Evolutionary conservation across 2,329 filamentous ascomycete genomes (phyloP).

Genomic region (Hymenoscyphus linearis): DNA sequence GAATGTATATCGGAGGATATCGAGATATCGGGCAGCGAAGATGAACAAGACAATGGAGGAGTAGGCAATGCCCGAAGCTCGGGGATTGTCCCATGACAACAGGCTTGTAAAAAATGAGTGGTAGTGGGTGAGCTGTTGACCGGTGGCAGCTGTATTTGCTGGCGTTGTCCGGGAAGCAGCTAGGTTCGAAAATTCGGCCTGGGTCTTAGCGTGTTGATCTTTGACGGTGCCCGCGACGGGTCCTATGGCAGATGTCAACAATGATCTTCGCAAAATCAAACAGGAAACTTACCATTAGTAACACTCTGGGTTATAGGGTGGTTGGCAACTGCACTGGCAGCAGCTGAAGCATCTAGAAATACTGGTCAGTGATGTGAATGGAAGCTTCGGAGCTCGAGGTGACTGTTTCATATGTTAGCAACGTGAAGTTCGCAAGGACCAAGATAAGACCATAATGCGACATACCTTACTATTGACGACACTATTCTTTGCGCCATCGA

Average conservation of each 20-base stretch:
- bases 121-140: constrained; percentile 62
- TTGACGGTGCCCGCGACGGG: constrained; percentile 55
- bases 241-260: constrained; percentile 36
- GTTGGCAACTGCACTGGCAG: constrained; percentile 30
- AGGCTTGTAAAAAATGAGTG: constrained; percentile 67
- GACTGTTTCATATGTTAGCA: constrained; percentile 25
- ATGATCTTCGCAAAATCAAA: neutral
- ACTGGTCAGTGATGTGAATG: constrained; percentile 19
- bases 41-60: constrained; percentile 52
- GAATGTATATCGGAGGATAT: constrained; percentile 59
- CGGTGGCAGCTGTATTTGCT: constrained; percentile 48
- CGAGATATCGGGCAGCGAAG: constrained; percentile 59
- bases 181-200: constrained; percentile 52
- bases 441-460: neutral
- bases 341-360: constrained; percentile 27
- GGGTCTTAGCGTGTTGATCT: constrained; percentile 50
- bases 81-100: constrained; percentile 64
- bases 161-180: constrained; percentile 53
- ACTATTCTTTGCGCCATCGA: constrained; percentile 23
- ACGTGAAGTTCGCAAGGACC: constrained; percentile 7
- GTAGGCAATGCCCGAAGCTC: constrained; percentile 62
- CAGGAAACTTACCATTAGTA: constrained; percentile 25
- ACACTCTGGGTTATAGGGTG: constrained; percentile 31
- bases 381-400: constrained; percentile 19
- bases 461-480: constrained; percentile 28